Evolutionary conservation across 805 yeast genomes (phyloP), one percentile per base, ranked within the genome.

Genomic region (Cyberlindnera galapagoensis): DNA sequence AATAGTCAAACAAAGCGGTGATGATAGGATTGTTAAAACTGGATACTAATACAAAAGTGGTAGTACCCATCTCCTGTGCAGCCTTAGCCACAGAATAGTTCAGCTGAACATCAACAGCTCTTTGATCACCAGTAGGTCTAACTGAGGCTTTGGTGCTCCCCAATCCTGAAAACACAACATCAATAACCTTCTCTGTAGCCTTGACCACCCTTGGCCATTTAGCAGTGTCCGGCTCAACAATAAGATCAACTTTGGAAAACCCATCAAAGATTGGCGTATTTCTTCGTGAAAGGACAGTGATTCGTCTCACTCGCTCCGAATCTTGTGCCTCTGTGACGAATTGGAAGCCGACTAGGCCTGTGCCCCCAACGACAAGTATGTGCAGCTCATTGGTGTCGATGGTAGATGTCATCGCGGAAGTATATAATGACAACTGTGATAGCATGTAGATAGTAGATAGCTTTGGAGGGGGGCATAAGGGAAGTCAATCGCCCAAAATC

Each of bases 101-200:
- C 46, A 79, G 62, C 34, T 80, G 94, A 44, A 74, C 72, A 49
- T 86, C 95, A 43, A 86, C 73, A 41, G 66, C 62, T 41, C 65
- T 64, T 55, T 82, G 88, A n/a, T 71, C 67, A 19, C 74, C 80
- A 14, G 72, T 63, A 1, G 78, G 62, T 11, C 90, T 90, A 3
- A 85, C 92, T 17, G 56, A 65, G 5, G 69, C 76, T 31, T 69
- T 66, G 2, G 90, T 82, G 6, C 94, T 79, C 4, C 87, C 94
- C 47, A 86, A 71, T 1, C 77, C 72, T 3, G 81, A 71, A 41
- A 80, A 71, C 26, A 78, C 61, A 5, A 63, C 60, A 22, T 46
- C 47, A 18, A 34, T 18, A 4, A 21, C 12, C 2, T 17, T 21
- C 4, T 29, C 18, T 6, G 18, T 8, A 3, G 12, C 45, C 9